Evolutionary conservation across 257 asterid species (phyloP).

Genomic region (Nicotiana attenuata): DNA sequence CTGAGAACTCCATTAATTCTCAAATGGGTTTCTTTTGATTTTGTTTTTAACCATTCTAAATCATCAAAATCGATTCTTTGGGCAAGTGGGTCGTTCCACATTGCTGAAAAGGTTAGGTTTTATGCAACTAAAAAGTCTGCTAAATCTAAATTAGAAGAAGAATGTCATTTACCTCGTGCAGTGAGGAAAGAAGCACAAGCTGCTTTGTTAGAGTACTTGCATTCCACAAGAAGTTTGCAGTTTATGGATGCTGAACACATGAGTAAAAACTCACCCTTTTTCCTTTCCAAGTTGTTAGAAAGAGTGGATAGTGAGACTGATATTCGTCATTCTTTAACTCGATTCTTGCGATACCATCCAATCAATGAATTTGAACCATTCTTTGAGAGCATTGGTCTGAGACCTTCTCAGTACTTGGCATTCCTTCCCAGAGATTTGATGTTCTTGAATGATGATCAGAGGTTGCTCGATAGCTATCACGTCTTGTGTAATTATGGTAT

Average conservation of each 20-base stretch:
- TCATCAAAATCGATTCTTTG: conserved; percentile 29
- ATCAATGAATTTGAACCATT: conserved; percentile 86
- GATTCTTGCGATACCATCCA: conserved; percentile 76
- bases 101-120: conserved; percentile 28
- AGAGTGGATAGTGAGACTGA: conserved; percentile 30
- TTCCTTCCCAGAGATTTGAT: conserved; percentile 54
- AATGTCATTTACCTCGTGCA: conserved; percentile 15
- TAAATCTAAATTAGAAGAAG: neutral
- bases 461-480: conserved; percentile 54
- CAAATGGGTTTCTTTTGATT: conserved; percentile 36
- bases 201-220: conserved; percentile 68
- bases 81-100: conserved; percentile 25
- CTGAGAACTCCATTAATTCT: conserved; percentile 18
- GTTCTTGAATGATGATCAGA: conserved; percentile 58
- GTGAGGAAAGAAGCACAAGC: conserved; percentile 50
- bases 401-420: conserved; percentile 38
- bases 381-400: conserved; percentile 74
- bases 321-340: conserved; percentile 36
- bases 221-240: conserved; percentile 59
- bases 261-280: conserved; percentile 59
- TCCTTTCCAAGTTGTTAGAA: conserved; percentile 40
- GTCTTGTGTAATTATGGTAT: conserved; percentile 62
- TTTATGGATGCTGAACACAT: conserved; percentile 69
- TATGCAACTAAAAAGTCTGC: conserved; percentile 27
- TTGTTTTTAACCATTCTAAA: conserved; percentile 12